Percentiles rank a stretch among this genome's conserved stretches.
These are phyloP conservation scores for Citrus maxima DNA, from an alignment of 345 rosid genomes.

Conservation along the genomic window DNA sequence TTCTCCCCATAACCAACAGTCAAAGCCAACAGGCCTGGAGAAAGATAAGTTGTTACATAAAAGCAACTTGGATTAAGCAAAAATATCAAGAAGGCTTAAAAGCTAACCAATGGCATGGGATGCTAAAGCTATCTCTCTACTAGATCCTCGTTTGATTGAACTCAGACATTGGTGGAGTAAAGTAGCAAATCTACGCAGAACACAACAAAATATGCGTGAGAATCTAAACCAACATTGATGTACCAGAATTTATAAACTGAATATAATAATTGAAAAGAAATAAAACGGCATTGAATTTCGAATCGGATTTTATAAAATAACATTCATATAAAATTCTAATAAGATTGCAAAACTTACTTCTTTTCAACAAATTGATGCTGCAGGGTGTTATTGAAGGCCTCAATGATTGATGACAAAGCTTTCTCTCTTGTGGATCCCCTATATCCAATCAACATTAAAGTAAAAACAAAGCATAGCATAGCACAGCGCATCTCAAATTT, in stretches of 20 bases:
- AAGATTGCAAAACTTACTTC: slow-evolving; percentile 40
- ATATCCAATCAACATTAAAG: slow-evolving; percentile 18
- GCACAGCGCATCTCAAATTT: background rate
- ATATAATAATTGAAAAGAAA: background rate
- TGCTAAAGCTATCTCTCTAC: slow-evolving; percentile 69
- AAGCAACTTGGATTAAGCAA: background rate
- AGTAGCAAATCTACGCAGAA: slow-evolving; percentile 66
- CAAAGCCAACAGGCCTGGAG: slow-evolving; percentile 75
- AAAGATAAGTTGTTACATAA: slow-evolving; percentile 5
- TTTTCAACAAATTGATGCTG: slow-evolving; percentile 76
- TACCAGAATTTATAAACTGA: background rate
- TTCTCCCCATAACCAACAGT: slow-evolving; percentile 70
- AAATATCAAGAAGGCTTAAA: background rate
- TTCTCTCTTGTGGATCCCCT: slow-evolving; percentile 90
- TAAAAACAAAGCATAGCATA: background rate
- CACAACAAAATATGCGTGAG: slow-evolving; percentile 9
- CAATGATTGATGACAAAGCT: slow-evolving; percentile 62
- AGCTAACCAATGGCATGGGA: slow-evolving; percentile 66
- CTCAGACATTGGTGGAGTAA: slow-evolving; percentile 68
- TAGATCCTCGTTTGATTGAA: slow-evolving; percentile 71
- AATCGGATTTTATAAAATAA: background rate
- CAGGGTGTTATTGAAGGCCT: slow-evolving; percentile 65
- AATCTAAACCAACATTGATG: background rate
- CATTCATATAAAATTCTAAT: background rate
- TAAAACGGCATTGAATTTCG: background rate